These are phyloP conservation scores for Phaffomyces opuntiae DNA, from an alignment of 805 yeast species.

Conservation along the genomic window DNA sequence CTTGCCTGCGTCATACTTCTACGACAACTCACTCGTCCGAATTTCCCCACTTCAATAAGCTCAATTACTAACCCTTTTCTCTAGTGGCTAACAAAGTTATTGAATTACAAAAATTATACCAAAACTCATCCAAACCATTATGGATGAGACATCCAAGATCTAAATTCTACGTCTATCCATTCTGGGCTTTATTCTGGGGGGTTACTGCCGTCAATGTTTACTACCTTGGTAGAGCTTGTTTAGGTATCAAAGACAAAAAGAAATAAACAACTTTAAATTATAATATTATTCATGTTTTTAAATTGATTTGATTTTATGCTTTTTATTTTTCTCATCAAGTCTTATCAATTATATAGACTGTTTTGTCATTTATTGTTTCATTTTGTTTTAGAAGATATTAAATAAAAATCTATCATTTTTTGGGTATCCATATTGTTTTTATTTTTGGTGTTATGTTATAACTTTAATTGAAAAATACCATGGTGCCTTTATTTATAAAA, in stretches of 20 bases:
- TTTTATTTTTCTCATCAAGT: not conserved
- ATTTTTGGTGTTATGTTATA: no score
- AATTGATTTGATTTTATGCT: no score
- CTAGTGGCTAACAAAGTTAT: constrained; percentile 37
- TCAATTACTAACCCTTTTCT: constrained; percentile 13
- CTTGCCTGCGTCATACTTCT: no score
- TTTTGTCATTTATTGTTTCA: not conserved
- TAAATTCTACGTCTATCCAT: constrained; percentile 26
- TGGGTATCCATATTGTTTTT: no score
- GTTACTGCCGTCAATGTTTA: constrained; percentile 20
- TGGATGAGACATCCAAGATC: constrained; percentile 43
- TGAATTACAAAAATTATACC: constrained; percentile 53
- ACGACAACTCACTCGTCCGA: not conserved
- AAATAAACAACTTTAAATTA: not conserved
- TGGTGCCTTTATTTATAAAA: constrained; percentile 1
- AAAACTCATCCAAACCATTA: constrained; percentile 48
- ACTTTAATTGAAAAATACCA: no score
- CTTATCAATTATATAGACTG: not conserved
- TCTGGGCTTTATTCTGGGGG: constrained; percentile 25
- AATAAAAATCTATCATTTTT: no score
- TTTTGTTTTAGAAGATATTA: not conserved
- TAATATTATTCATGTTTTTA: not conserved
- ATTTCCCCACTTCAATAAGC: not conserved
- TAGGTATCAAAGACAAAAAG: constrained; percentile 50
- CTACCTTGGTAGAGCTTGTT: constrained; percentile 57